Percentiles rank a stretch among this genome's conserved stretches.
Conservation (phyloP, 2,329 filamentous ascomycete species). For the Claviceps sp. region DNA sequence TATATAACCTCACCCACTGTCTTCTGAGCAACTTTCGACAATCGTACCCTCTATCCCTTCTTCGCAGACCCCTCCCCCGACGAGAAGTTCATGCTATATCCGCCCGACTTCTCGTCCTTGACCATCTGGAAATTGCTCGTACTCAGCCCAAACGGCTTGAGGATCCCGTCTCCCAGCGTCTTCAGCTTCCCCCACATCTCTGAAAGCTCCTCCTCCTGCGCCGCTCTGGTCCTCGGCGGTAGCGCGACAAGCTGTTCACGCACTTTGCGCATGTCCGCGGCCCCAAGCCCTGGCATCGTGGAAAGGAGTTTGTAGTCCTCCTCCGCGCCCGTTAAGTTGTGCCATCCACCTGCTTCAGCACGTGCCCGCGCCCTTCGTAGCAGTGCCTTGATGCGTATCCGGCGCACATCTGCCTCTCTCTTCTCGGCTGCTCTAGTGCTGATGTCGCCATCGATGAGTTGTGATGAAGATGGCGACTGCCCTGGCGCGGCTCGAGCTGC, state of each 20-base stretch:
- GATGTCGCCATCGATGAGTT: background rate
- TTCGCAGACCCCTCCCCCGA: constrained; percentile 14
- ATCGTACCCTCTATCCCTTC: background rate
- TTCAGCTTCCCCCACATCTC: constrained; percentile 99
- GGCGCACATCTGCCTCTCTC: constrained; percentile 47
- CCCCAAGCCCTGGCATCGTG: constrained; percentile 39
- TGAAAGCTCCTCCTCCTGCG: constrained; percentile 74
- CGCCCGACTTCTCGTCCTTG: constrained; percentile 78
- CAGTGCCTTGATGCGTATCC: constrained; percentile 72
- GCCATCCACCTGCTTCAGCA: constrained; percentile 62
- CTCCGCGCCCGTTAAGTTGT: constrained; percentile 60
- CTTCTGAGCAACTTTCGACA: too few relatives aligned
- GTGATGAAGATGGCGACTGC: constrained; percentile 6
- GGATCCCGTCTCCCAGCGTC: constrained; percentile 75
- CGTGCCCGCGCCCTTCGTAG: constrained; percentile 65
- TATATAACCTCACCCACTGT: too few relatives aligned
- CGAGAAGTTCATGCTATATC: constrained; percentile 86
- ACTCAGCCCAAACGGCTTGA: constrained; percentile 86
- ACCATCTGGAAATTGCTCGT: constrained; percentile 93
- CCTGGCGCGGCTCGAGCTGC: constrained; percentile 36
- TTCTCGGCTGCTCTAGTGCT: constrained; percentile 9
- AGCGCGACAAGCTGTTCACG: constrained; percentile 50
- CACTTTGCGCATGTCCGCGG: constrained; percentile 55
- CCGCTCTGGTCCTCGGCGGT: constrained; percentile 56
- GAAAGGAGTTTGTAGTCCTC: constrained; percentile 65